Evolutionary conservation across 176 grass and related monocot genomes (phyloP).

Genomic region (Musa troglodytarum): DNA sequence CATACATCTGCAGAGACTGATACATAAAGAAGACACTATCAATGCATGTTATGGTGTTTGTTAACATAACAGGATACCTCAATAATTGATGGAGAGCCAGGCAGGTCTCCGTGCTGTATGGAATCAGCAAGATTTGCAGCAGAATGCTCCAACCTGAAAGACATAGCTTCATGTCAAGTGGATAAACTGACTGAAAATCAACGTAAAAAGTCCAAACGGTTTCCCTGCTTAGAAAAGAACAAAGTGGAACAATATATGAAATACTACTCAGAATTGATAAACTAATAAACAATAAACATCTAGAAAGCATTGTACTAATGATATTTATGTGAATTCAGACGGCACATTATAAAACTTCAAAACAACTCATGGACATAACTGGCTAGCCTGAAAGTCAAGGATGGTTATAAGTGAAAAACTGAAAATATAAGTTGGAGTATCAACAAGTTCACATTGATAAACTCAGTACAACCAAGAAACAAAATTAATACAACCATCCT

Average conservation of each 20-base stretch:
- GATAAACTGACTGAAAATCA: background rate
- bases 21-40: slow-evolving; percentile 3
- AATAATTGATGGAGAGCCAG: slow-evolving; percentile 68
- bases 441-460: background rate
- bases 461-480: background rate
- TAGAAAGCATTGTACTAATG: background rate
- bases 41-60: slow-evolving; percentile 17
- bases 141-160: slow-evolving; percentile 78
- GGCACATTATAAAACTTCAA: background rate
- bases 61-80: slow-evolving; percentile 40
- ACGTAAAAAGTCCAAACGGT: background rate
- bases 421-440: background rate
- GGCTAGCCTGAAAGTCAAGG: background rate
- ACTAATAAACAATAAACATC: background rate
- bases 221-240: background rate
- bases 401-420: background rate
- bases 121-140: slow-evolving; percentile 74
- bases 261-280: background rate
- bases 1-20: background rate
- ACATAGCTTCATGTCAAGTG: slow-evolving; percentile 4
- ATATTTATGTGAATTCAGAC: background rate
- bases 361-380: background rate
- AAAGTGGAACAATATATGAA: background rate
- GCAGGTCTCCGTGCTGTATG: slow-evolving; percentile 77
- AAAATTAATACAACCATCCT: background rate